Base-by-base conservation (phyloP, 257 asterid species). In the Solanum stenotomum region DNA sequence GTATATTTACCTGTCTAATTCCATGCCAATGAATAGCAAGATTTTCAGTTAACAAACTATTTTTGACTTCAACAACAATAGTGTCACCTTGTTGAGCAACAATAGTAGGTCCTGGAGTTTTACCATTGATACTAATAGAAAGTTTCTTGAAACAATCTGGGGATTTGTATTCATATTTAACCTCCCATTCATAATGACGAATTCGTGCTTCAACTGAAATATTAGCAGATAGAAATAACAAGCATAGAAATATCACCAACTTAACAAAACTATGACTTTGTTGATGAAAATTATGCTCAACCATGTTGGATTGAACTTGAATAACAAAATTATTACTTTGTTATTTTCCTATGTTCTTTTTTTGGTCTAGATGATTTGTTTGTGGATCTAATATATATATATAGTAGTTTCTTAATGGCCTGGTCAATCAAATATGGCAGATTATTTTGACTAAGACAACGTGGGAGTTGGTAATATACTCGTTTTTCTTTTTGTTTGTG, bases 11-110 rank as follows among this genome's bases (percentile, higher is more conserved):
- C 98, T 96, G 99, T 94, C 98, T 90, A 71, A 96, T 97, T 31
- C 99, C 99, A 89, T 97, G 99, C 99, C 99, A 97, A 59, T 97
- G 99, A 71, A 97, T 92, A 2, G 98, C 99, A 3, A 92, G 94
- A 75, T 96, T 95, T 87, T 97, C 99, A 3, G 98, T 95, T 27
- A 92, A 35, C 93, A 97, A 88, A 56, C 93, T 89, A 88, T 96
- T 96, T 49, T 88, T 94, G 52, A 97, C 93, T 92, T 96, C 95
- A 8, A 97, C 98, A 5, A 97, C 90, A 59, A 96, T 74, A 18
- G 99, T 94, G 87, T 97, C 99, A 9, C 99, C 99, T 67, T 82
- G 94, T 27, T 87, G 89, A 0, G 99, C 98, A 5, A 90, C n/a
- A 89, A 97, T 95, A 44, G 93, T 97, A 0, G 99, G 99, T 5